Conservation (phyloP, 352 stramenopile species). For the Pythium sp. region DNA sequence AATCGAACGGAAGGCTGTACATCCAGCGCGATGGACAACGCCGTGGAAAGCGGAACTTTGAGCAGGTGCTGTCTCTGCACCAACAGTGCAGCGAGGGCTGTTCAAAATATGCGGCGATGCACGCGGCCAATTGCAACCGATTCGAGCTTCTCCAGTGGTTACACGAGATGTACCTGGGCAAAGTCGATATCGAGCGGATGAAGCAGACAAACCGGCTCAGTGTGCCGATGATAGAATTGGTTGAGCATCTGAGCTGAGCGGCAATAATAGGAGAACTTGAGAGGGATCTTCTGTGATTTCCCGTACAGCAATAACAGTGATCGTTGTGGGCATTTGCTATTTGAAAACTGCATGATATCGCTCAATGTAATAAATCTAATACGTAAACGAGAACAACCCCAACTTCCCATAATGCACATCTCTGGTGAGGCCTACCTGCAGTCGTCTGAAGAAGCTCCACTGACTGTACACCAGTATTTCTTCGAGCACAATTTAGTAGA, state of each 20-base stretch:
- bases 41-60: background rate
- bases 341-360: too few species aligned
- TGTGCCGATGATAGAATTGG: background rate
- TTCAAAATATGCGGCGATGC: background rate
- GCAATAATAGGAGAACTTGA: too few species aligned
- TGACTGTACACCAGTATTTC: too few species aligned
- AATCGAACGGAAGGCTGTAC: background rate
- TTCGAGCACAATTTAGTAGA: too few species aligned
- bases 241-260: background rate
- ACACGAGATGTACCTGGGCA: background rate
- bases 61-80: background rate
- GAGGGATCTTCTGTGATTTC: too few species aligned
- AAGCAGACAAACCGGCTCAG: background rate
- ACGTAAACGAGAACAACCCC: too few species aligned
- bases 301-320: too few species aligned
- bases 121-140: background rate
- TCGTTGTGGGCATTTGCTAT: too few species aligned
- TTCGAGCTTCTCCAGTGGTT: conserved; percentile 5
- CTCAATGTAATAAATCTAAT: too few species aligned
- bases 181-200: background rate
- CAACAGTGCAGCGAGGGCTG: background rate
- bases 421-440: too few species aligned
- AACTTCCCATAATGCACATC: too few species aligned
- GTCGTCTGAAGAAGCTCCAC: too few species aligned
- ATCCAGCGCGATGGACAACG: background rate